A percentile compares a stretch with the other conserved stretches of the same genome.
Evolutionary conservation across 371 early-diverging fungal genomes (phyloP).

Genomic region (Mucor lusitanicus): DNA sequence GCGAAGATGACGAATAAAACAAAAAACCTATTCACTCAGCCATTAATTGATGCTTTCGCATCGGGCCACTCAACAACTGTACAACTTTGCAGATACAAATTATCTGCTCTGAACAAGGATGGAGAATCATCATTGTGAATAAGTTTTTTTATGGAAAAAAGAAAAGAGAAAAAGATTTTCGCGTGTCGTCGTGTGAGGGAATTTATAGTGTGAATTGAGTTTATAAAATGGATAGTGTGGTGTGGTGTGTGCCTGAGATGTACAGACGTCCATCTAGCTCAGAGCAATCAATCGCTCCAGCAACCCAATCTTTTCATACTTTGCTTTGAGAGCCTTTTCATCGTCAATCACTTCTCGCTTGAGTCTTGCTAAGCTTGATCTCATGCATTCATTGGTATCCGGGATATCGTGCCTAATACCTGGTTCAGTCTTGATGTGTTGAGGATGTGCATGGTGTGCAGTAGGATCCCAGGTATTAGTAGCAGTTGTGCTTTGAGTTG

Average conservation of each 20-base stretch:
- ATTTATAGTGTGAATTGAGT: background rate
- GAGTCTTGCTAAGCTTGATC: background rate
- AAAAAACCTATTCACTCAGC: slow-evolving; percentile 25
- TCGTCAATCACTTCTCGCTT: background rate
- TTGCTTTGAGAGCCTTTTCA: too few species aligned
- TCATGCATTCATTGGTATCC: background rate
- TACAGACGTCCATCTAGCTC: too few species aligned
- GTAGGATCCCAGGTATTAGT: too few species aligned
- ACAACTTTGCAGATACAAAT: slow-evolving; percentile 31
- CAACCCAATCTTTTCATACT: too few species aligned
- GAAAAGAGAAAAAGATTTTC: slow-evolving; percentile 7
- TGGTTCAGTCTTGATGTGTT: too few species aligned
- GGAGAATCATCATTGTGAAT: slow-evolving; percentile 33
- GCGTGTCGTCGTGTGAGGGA: background rate
- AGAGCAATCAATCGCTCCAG: too few species aligned
- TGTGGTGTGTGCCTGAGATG: background rate
- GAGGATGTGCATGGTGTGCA: too few species aligned
- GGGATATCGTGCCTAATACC: background rate
- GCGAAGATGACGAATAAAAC: slow-evolving; percentile 28
- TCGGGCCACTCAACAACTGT: slow-evolving; percentile 22
- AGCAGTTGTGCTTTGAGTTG: too few species aligned
- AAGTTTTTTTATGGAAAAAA: slow-evolving; percentile 4
- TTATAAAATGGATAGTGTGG: background rate
- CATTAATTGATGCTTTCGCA: slow-evolving; percentile 13
- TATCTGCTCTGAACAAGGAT: slow-evolving; percentile 44